These are phyloP conservation scores for Atalantia buxifolia DNA, from an alignment of 345 rosid species.

Conservation along the genomic window DNA sequence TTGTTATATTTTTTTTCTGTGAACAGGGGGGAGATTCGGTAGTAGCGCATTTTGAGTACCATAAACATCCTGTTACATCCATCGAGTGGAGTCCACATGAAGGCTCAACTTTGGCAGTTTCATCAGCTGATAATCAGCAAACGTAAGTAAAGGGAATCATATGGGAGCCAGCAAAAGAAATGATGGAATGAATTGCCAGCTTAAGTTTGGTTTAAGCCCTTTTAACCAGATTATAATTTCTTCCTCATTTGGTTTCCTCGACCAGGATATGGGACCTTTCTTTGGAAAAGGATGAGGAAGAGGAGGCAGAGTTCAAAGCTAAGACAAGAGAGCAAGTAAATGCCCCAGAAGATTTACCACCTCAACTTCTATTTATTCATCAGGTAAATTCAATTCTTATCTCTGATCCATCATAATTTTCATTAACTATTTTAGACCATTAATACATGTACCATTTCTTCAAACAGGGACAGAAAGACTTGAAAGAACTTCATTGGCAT, in stretches of 20 bases:
- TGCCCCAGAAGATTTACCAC: slow-evolving; percentile 85
- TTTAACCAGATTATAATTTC: background rate
- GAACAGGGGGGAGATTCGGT: slow-evolving; percentile 68
- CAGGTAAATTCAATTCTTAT: slow-evolving; percentile 46
- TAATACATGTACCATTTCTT: background rate
- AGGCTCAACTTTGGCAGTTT: slow-evolving; percentile 78
- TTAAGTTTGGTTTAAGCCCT: background rate
- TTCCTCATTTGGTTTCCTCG: slow-evolving; percentile 7
- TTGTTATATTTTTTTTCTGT: background rate
- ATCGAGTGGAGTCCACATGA: slow-evolving; percentile 96
- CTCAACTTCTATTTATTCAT: slow-evolving; percentile 92
- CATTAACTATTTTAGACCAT: background rate
- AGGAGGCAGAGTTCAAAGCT: slow-evolving; percentile 87
- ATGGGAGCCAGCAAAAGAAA: background rate
- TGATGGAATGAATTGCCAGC: background rate
- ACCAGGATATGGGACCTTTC: slow-evolving; percentile 95
- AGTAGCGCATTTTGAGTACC: slow-evolving; percentile 86
- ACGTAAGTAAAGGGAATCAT: slow-evolving; percentile 52
- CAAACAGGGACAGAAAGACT: slow-evolving; percentile 85
- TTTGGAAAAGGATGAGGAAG: slow-evolving; percentile 91
- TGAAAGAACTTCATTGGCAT: slow-evolving; percentile 98
- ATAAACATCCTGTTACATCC: slow-evolving; percentile 82
- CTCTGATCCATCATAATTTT: background rate
- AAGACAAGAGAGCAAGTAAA: slow-evolving; percentile 76
- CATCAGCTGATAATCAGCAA: slow-evolving; percentile 85